phyloP scores from a whole-genome alignment of 306 rosid species.

The Betula pendula region DNA sequence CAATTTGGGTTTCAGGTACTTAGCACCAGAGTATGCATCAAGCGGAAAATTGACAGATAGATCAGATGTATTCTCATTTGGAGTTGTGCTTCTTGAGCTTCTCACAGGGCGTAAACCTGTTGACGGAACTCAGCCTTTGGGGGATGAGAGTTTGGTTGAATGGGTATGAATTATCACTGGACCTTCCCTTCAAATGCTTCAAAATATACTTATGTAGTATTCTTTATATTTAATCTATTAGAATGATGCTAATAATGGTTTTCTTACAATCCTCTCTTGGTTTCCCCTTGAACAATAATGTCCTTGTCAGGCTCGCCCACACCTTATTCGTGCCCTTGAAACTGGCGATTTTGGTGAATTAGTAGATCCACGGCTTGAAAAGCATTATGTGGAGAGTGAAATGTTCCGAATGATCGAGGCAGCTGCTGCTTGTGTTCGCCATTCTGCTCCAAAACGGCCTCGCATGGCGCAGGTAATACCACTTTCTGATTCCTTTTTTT shows the following conservation, averaged over 20 bases:
- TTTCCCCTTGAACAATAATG: conserved; percentile 22
- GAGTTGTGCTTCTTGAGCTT: conserved; percentile 91
- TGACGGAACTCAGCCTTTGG: conserved; percentile 73
- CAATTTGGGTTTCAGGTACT: conserved; percentile 53
- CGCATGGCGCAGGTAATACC: conserved; percentile 83
- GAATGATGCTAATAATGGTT: neutral
- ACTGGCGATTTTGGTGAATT: conserved; percentile 55
- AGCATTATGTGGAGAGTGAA: conserved; percentile 59
- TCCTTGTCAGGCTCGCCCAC: conserved; percentile 81
- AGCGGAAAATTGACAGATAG: conserved; percentile 93
- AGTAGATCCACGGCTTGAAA: conserved; percentile 68
- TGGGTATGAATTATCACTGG: conserved; percentile 65
- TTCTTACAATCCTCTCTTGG: conserved; percentile 1
- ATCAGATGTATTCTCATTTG: conserved; percentile 95
- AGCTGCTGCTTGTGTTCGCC: conserved; percentile 95
- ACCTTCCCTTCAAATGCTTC: neutral
- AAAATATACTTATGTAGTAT: no score
- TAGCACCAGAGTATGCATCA: conserved; percentile 98
- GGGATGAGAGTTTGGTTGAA: conserved; percentile 97
- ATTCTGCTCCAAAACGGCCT: conserved; percentile 86
- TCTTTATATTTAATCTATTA: neutral
- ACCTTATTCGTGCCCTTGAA: conserved; percentile 63
- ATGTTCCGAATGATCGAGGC: conserved; percentile 86
- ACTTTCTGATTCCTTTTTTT: neutral
- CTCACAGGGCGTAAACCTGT: conserved; percentile 89